Evolutionary conservation across 148 eudicot genomes (phyloP), one percentile per base, ranked within the genome.

Genomic region (Spergularia bocconei): DNA sequence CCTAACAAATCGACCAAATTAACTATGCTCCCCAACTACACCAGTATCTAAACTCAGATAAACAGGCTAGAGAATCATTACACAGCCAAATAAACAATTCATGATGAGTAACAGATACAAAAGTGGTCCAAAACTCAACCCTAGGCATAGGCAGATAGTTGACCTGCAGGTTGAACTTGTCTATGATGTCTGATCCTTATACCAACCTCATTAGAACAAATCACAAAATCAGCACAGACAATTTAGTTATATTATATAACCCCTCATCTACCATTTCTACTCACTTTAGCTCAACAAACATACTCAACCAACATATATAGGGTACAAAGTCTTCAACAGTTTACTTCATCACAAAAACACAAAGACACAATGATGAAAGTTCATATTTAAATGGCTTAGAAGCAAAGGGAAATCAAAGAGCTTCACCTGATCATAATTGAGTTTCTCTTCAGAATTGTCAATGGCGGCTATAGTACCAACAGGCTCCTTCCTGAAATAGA

Each of bases 401-500:
- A 60, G 57, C 7, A 39, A 41, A 38, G 63, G 44, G 17, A 12
- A 60, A n/a, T n/a, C n/a, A n/a, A 55, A 39, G 9, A 67, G 33
- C 36, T 61, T 62, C 36, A 90, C 97, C 89, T 92, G 97, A 83
- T 92, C 97, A 83, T 92, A 92, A 79, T 92, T 92, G 23, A 90
- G 88, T 55, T 87, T 87, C 73, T 90, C 97, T 14, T 79, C 81
- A 58, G 91, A 88, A 68, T 87, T 74, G 74, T 92, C 97, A 56
- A 85, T 39, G 29, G 97, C 97, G 69, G 97, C 97, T 75, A 90
- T 88, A 19, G 94, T 92, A 77, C 97, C 97, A 67, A 92, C 94
- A 7, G 92, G 89, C 41, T 83, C 87, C 36, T 85, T 87, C 68
- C 94, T 85, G 57, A 92, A 90, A 73, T 81, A 79, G 20, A 90